phyloP scores from a whole-genome alignment of 495 filamentous ascomycete genomes.

The Aspergillus ellipticus region DNA sequence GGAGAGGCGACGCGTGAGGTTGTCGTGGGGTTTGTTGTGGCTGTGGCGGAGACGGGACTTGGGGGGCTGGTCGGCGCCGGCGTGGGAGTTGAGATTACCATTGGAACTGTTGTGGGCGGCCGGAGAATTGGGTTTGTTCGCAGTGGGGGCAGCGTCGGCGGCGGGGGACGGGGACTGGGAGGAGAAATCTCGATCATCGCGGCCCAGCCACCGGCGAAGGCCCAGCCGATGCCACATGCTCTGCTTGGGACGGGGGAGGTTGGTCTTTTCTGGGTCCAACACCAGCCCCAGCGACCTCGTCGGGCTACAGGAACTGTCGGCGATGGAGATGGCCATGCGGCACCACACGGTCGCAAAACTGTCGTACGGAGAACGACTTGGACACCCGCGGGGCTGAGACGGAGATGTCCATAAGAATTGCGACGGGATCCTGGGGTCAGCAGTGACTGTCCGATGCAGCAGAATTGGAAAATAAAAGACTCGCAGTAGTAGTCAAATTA shows the following conservation, averaged over 20 bases:
- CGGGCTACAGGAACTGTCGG: conserved; percentile 39
- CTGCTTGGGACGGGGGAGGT: conserved; percentile 37
- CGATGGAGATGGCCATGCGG: conserved; percentile 45
- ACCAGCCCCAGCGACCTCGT: conserved; percentile 34
- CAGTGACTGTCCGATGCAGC: conserved; percentile 1
- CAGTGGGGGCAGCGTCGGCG: conserved; percentile 12
- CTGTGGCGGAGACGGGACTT: neutral
- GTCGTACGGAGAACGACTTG: conserved; percentile 30
- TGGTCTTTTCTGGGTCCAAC: conserved; percentile 32
- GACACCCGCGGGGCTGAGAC: conserved; percentile 31
- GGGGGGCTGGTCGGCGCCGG: conserved; percentile 11
- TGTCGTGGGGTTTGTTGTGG: conserved; percentile 31
- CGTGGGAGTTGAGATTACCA: conserved; percentile 11
- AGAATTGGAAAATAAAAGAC: neutral
- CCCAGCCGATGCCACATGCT: conserved; percentile 51
- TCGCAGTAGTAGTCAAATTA: conserved; percentile 1
- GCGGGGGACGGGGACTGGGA: conserved; percentile 14
- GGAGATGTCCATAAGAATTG: conserved; percentile 40
- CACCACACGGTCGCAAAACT: conserved; percentile 18
- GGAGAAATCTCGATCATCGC: conserved; percentile 41
- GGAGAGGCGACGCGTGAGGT: conserved; percentile 54
- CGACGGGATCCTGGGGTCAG: conserved; percentile 10
- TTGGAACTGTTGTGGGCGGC: conserved; percentile 15
- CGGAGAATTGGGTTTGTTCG: conserved; percentile 15
- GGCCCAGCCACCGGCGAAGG: conserved; percentile 45